A percentile compares a stretch with the other conserved stretches of the same genome.
Evolutionary conservation across 108 stramenopile genomes (phyloP).

Genomic region (Fistulifera solaris): DNA sequence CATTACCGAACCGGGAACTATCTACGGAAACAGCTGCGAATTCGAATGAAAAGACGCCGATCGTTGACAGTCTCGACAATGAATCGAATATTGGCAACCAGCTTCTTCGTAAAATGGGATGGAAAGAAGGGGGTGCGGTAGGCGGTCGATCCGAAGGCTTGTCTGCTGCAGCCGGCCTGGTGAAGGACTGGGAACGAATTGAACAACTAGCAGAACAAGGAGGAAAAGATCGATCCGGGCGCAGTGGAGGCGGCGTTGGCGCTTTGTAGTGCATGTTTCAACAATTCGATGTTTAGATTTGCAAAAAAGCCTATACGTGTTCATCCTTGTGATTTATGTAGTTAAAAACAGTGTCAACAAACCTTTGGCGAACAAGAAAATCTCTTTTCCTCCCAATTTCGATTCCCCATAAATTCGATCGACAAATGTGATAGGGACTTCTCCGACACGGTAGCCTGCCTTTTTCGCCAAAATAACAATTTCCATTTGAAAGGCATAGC

Average conservation of each 20-base stretch:
- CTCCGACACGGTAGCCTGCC: constrained; percentile 73
- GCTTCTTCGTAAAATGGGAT: constrained; percentile 77
- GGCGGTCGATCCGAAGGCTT: constrained; percentile 8
- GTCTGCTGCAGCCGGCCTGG: constrained; percentile 14
- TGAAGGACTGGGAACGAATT: constrained; percentile 77
- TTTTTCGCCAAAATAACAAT: constrained; percentile 85
- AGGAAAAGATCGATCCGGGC: too few species aligned
- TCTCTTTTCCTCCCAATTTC: constrained; percentile 94
- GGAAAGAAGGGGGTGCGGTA: constrained; percentile 41
- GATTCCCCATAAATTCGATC: constrained; percentile 98
- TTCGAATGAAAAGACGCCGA: neutral
- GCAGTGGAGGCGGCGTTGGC: too few species aligned
- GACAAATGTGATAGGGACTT: constrained; percentile 96
- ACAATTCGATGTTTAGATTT: too few species aligned
- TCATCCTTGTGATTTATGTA: too few species aligned
- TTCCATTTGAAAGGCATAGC: constrained; percentile 99
- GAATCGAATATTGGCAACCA: constrained; percentile 56
- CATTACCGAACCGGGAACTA: too few species aligned
- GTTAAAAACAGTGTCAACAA: constrained; percentile 86
- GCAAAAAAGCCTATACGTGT: too few species aligned
- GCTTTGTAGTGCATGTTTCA: too few species aligned
- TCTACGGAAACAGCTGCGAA: neutral
- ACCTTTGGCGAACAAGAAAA: constrained; percentile 89
- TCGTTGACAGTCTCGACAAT: neutral
- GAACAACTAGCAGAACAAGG: constrained; percentile 39